These are phyloP conservation scores for Musa balbisiana DNA, from an alignment of 202 grass and related monocot genomes.

Conservation along the genomic window DNA sequence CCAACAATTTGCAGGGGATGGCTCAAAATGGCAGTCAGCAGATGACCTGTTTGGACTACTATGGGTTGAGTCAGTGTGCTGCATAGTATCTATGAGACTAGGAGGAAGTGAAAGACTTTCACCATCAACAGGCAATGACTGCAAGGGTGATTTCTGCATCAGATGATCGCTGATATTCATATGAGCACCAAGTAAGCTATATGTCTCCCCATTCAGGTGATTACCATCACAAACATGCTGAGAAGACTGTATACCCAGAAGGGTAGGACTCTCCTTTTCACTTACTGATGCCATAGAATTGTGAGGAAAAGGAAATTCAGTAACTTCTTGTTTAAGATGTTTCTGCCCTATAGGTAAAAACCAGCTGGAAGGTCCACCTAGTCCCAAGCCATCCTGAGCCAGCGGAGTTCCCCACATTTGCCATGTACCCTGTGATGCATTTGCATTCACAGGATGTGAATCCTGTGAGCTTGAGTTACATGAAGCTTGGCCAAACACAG, in stretches of 20 bases:
- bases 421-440: conserved; percentile 60
- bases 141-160: conserved; percentile 38
- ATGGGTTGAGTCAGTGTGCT: conserved; percentile 25
- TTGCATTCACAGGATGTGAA: conserved; percentile 30
- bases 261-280: conserved; percentile 34
- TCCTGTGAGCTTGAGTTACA: conserved; percentile 24
- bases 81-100: conserved; percentile 44
- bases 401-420: conserved; percentile 81
- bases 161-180: conserved; percentile 29
- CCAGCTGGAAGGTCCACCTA: conserved; percentile 27
- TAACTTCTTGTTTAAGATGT: conserved; percentile 11
- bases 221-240: conserved; percentile 35
- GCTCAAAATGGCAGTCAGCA: conserved; percentile 34
- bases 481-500: conserved; percentile 15
- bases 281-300: conserved; percentile 11
- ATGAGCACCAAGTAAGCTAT: conserved; percentile 9
- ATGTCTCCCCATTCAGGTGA: conserved; percentile 42
- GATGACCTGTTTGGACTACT: conserved; percentile 41
- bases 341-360: conserved; percentile 16
- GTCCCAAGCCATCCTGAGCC: conserved; percentile 43
- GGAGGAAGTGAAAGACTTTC: conserved; percentile 54
- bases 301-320: neutral
- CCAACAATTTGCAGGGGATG: conserved; percentile 45
- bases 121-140: conserved; percentile 43
- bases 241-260: conserved; percentile 36